Evolutionary conservation across 495 filamentous ascomycete species (phyloP).

Genomic region (Penicillium angulare): DNA sequence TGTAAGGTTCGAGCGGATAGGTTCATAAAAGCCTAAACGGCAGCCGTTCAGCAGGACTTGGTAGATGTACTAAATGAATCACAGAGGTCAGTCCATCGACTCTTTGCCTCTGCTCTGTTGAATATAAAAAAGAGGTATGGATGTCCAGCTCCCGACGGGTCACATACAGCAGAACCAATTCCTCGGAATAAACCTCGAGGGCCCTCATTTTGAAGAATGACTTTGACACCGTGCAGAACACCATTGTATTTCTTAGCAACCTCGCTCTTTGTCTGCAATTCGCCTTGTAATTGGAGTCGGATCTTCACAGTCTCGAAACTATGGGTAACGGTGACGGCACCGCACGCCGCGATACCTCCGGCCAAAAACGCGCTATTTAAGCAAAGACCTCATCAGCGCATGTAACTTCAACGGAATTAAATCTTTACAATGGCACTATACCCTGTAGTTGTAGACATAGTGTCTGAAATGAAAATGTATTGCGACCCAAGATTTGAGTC

Average conservation of each 20-base stretch:
- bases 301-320: constrained; percentile 99
- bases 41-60: constrained; percentile 96
- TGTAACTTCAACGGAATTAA: neutral
- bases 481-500: constrained; percentile 3
- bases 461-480: neutral
- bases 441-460: constrained; percentile 56
- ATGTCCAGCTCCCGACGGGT: neutral
- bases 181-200: constrained; percentile 82
- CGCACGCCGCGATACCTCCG: constrained; percentile 93
- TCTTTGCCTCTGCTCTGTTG: too few relatives aligned
- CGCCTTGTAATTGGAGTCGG: constrained; percentile 96
- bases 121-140: too few relatives aligned
- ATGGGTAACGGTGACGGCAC: constrained; percentile 96
- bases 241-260: constrained; percentile 86
- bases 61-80: constrained; percentile 73
- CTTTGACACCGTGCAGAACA: constrained; percentile 86
- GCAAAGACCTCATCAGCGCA: constrained; percentile 11
- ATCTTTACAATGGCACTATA: constrained; percentile 18
- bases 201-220: constrained; percentile 92
- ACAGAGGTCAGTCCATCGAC: constrained; percentile 9
- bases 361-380: constrained; percentile 72
- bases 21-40: constrained; percentile 97
- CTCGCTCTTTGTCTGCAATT: constrained; percentile 81
- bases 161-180: constrained; percentile 75
- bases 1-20: constrained; percentile 70